phyloP scores from a whole-genome alignment of 441 rosid genomes.

The Theobroma grandiflorum region DNA sequence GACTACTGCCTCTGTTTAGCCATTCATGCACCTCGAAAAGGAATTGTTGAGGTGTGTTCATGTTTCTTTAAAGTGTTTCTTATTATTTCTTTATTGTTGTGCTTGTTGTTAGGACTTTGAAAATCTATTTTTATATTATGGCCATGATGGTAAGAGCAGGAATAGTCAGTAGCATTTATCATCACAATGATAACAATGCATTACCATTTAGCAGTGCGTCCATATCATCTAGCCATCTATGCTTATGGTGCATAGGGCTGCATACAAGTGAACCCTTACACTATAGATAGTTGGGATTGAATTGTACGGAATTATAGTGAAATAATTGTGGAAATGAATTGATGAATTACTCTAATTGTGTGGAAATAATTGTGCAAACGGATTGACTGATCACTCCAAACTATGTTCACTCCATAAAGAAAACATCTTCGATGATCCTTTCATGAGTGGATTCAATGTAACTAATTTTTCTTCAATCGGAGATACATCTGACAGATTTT shows the following conservation, averaged over 20 bases:
- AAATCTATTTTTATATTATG: background rate
- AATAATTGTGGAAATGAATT: no score
- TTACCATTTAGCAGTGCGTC: background rate
- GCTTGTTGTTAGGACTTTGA: slow-evolving; percentile 6
- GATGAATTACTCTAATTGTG: no score
- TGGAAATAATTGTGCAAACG: no score
- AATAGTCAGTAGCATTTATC: background rate
- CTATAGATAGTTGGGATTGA: no score
- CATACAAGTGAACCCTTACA: no score
- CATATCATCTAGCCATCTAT: background rate
- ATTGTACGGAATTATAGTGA: no score
- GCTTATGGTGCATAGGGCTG: background rate
- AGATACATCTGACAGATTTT: no score
- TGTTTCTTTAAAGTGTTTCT: background rate
- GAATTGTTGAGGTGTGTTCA: slow-evolving; percentile 79
- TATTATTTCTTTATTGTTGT: background rate
- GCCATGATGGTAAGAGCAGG: background rate
- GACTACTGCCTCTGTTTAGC: slow-evolving; percentile 95
- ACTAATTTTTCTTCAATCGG: no score
- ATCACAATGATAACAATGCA: background rate
- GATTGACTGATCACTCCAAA: no score
- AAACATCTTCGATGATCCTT: no score
- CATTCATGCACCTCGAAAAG: slow-evolving; percentile 95
- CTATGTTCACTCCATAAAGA: no score
- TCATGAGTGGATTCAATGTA: no score